Base-by-base conservation (phyloP, 2,329 filamentous ascomycete genomes). In the Teratosphaeria pseudoeucalypti region DNA sequence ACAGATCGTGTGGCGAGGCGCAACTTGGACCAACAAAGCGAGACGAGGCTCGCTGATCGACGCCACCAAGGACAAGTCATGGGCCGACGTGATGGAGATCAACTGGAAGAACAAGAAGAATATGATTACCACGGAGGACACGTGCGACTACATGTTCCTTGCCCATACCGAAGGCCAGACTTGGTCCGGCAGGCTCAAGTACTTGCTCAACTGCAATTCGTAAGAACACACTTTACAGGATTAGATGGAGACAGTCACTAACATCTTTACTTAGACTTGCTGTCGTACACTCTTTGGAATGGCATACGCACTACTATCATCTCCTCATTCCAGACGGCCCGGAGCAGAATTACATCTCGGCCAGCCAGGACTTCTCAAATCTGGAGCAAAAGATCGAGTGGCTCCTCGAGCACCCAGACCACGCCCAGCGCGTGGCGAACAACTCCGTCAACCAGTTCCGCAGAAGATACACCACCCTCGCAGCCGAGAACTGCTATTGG, bases 1-100 rank as follows among this genome's bases (percentile, higher is more conserved):
- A 12, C 73, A 79, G 64, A 70, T 81, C 3, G 71, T 80, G 19
- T 81, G 79, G 79, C 73, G 79, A 6, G 79, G 79, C 1, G 62
- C 65, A 11, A 64, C 73, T 66, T 66, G 68, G 66, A 53, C 58
- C 34, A 68, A 68, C 34, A 62, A 64, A 6, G 61, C 66, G 37
- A 64, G 70, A n/a, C 64, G 68, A 12, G 37, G 62, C 23, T 61
- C 62, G 23, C 14, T 77, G 72, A 71, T 75, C 10, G 60, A 64
- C 43, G 63, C 64, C 43, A 67, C 62, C 37, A 59, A 62, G 9
- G 63, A 61, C 26, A 72, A 76, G 62, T 69, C 71, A 39, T 82
- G 79, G 79, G 75, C 77, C 1, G 78, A 76, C 58, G 75, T 81
- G 23, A 58, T 10, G 49, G 34, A 37, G 27, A 53, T 58, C 32